Evolutionary conservation across 352 stramenopile species (phyloP), one percentile per base, ranked within the genome.

Genomic region (Achlya hypogyna): DNA sequence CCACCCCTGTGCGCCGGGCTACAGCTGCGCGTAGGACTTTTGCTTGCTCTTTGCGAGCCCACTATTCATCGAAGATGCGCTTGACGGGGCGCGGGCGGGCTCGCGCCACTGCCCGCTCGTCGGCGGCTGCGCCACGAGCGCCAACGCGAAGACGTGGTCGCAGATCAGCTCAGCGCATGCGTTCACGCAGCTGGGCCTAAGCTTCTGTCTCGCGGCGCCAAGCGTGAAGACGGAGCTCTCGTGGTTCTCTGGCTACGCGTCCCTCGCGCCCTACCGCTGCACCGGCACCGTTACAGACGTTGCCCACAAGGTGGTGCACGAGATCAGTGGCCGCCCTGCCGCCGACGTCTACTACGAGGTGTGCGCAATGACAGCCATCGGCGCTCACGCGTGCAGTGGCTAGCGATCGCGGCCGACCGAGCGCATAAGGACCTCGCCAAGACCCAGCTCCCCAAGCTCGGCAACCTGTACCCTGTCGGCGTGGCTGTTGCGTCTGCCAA

Each of bases 11-110:
- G 9, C 20, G n/a, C 8, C 23, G 52, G 52, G 42, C 9, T 35
- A 60, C 6, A 9, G 25, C n/a, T 22, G 40, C 5, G 42, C 14
- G 16, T 63, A 63, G 54, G 28, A 53, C 28, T 38, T 63, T 38
- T 6, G 22, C 6, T 6, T 63, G 16, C 18, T 63, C 35, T 63
- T 63, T 63, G 54, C 54, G n/a, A 63, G 22, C 8, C 54, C 54
- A 25, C 42, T 63, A 8, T 63, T 52, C 28, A 63, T 63, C 9
- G 54, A 63, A 20, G 22, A 38, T 14, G 54, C 28, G 23, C 29
- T 54, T 14, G 49, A 54, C 23, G 49, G 49, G 6, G 49, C 54
- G 29, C 25, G 42, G 18, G 9, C 8, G 18, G 14, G 25, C 28
- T 25, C 12, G 23, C n/a, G 18, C 18, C n/a, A 22, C 16, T 63